Evolutionary conservation across 2,329 filamentous ascomycete species (phyloP), one percentile per base, ranked within the genome.

Genomic region (Scleromitrula shiraiana): DNA sequence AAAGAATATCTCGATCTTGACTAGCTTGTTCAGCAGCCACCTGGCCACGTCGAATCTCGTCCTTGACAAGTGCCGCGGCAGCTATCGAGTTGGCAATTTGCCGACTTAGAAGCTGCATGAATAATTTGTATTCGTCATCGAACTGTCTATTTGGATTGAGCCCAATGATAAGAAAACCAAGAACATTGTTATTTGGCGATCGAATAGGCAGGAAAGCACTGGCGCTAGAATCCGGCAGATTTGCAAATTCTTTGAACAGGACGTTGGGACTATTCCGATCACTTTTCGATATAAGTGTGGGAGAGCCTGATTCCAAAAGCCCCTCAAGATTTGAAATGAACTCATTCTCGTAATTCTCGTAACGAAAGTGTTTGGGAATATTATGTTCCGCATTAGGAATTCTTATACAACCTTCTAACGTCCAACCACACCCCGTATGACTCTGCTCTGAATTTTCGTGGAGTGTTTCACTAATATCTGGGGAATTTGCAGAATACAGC

Each of bases 61-160:
- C 86, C 62, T 91, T 86, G 49, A 90, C 89, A 2, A 93, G 66
- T 0, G 90, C 85, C 0, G 90, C 86, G 0, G 85, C 90, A 2
- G 86, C 86, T 63, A 91, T 75, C 0, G 85, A 88, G 0, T 85
- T 91, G 7, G 83, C 84, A 7, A 91, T 70, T 61, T 91, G 86
- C 17, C 85, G 76, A 36, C 81, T 83, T 5, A 91, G 67, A 1
- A 91, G 72, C 57, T 85, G 81, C 29, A 91, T 73, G 58, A 91
- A 93, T 0, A 91, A 70, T 53, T 78, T 77, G 59, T 91, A 93
- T 54, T 91, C 87, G 32, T 85, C 81, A 58, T 93, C 85, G 57
- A 86, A 93, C 0, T 84, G 85, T 41, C 87, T 74, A 30, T 85
- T 72, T 2, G 88, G 85, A 61, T 93, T 93, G 7, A 86, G 72